These are phyloP conservation scores for Polygonum maritimum DNA, from an alignment of 148 eudicot genomes.

Conservation along the genomic window DNA sequence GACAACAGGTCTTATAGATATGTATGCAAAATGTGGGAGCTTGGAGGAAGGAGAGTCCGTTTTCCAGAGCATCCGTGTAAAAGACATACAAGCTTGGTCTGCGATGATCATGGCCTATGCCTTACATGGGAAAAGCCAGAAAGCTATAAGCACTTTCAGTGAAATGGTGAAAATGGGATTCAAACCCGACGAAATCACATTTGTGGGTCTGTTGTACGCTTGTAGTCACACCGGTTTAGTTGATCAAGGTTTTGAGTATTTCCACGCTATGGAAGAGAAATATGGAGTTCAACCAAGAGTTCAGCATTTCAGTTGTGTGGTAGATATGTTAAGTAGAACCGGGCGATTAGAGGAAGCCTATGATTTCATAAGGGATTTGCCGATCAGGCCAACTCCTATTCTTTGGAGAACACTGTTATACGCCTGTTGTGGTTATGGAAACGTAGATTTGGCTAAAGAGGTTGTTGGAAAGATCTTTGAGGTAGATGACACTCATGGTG, in stretches of 20 bases:
- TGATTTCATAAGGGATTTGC: conserved; percentile 18
- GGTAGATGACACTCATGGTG: conserved; percentile 23
- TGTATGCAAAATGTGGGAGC: conserved; percentile 37
- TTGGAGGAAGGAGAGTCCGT: conserved; percentile 24
- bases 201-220: conserved; percentile 26
- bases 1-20: conserved; percentile 27
- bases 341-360: conserved; percentile 26
- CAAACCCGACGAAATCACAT: conserved; percentile 23
- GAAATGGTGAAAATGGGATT: conserved; percentile 19
- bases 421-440: conserved; percentile 22
- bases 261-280: conserved; percentile 13
- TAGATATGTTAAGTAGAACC: conserved; percentile 26
- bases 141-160: conserved; percentile 19
- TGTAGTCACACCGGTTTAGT: conserved; percentile 26
- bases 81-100: conserved; percentile 26
- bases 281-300: conserved; percentile 18
- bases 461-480: conserved; percentile 18
- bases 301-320: conserved; percentile 30
- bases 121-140: conserved; percentile 19
- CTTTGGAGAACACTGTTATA: conserved; percentile 30
- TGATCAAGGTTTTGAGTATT: conserved; percentile 16
- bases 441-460: conserved; percentile 20
- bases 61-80: conserved; percentile 18
- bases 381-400: conserved; percentile 24
- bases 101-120: conserved; percentile 32